phyloP scores from a whole-genome alignment of 306 rosid genomes.

The Luffa aegyptiaca region DNA sequence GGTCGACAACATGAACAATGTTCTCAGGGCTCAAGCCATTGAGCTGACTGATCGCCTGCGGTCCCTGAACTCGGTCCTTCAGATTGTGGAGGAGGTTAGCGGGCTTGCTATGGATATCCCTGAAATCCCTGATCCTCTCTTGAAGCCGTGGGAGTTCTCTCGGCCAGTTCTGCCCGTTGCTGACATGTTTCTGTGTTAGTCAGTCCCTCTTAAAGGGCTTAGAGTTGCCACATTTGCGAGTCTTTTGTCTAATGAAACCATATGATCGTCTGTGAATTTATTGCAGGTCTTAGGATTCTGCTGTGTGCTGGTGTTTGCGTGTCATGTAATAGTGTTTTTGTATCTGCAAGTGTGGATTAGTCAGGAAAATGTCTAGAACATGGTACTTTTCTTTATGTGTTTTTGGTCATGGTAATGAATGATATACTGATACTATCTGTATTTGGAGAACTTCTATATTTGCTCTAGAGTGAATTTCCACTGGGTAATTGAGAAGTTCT shows the following conservation, averaged over 20 bases:
- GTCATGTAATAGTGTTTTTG: conserved; percentile 1
- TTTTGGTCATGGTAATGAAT: neutral
- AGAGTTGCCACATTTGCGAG: neutral
- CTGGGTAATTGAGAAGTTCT: neutral
- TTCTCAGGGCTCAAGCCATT: conserved; percentile 50
- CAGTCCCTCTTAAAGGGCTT: neutral
- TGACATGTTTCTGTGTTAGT: conserved; percentile 42
- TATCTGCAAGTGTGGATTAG: neutral
- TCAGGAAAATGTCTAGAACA: neutral
- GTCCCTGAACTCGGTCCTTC: conserved; percentile 59
- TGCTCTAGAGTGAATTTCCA: neutral
- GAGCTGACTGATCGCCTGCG: conserved; percentile 68
- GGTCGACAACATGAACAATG: conserved; percentile 39
- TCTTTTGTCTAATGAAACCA: neutral
- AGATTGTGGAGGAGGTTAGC: conserved; percentile 59
- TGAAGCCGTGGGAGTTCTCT: conserved; percentile 64
- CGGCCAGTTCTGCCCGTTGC: conserved; percentile 39
- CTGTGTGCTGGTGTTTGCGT: neutral
- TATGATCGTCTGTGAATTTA: neutral
- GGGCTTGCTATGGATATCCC: conserved; percentile 58
- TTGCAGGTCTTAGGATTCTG: neutral
- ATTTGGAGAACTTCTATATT: neutral
- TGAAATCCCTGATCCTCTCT: conserved; percentile 59
- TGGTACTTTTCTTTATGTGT: neutral
- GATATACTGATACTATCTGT: neutral